Percentiles rank a stretch among this genome's conserved stretches.
Evolutionary conservation across 208 protist genomes (phyloP).

Genomic region (Entamoeba histolytica): DNA sequence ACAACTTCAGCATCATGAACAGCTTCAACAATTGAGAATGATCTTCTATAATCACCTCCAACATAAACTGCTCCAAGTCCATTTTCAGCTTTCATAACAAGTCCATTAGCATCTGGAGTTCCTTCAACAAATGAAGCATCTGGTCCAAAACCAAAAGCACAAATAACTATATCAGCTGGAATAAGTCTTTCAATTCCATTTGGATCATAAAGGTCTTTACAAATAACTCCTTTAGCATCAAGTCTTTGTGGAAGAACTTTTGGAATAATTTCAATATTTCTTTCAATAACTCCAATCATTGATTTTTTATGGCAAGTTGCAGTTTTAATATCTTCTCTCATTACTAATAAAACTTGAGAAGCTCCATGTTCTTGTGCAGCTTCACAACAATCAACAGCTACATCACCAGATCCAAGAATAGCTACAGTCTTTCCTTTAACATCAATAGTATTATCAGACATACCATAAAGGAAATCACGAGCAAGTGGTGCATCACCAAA

Average conservation of each 20-base stretch:
- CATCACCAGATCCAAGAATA: conserved; percentile 62
- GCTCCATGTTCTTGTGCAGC: conserved; percentile 32
- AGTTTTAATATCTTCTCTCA: conserved; percentile 50
- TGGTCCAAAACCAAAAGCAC: not conserved
- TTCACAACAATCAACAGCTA: conserved; percentile 16
- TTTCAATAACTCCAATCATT: conserved; percentile 42
- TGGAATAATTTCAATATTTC: conserved; percentile 39
- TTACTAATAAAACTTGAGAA: conserved; percentile 42
- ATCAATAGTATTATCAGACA: conserved; percentile 27
- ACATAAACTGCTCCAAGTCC: conserved; percentile 50
- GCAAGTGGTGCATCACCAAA: not conserved
- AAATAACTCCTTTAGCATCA: not conserved
- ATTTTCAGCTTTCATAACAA: conserved; percentile 34
- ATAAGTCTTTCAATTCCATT: not conserved
- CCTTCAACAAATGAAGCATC: not conserved
- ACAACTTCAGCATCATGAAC: conserved; percentile 63
- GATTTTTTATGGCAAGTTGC: conserved; percentile 44
- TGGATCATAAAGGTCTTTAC: not conserved
- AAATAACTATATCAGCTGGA: not conserved
- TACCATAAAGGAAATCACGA: conserved; percentile 26
- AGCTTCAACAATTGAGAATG: conserved; percentile 52
- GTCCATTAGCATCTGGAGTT: not conserved
- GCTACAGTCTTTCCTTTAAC: conserved; percentile 49
- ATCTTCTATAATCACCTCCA: conserved; percentile 3
- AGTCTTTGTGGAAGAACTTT: not conserved